Base-by-base conservation (phyloP, 2,329 filamentous ascomycete genomes). In the Trichoderma sp. region DNA sequence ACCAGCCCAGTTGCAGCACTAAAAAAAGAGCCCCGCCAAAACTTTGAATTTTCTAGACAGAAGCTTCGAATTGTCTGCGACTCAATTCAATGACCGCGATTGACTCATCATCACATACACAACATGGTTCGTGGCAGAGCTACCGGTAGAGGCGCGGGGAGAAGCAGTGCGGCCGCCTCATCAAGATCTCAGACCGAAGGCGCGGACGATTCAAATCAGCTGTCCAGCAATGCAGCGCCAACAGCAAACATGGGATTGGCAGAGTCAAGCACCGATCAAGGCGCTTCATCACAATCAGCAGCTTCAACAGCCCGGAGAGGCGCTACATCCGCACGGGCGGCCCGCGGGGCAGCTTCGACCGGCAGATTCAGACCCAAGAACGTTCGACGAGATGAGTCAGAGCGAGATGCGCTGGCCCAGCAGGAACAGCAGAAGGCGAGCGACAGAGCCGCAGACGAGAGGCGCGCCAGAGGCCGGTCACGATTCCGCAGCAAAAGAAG, bases 311-410 rank as follows among this genome's bases (percentile, higher is more conserved):
- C 71, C n/a, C 63, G 75, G 18, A 64, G 77, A 63, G 76, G 72
- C 45, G 74, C 79, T 8, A 68, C 81, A 18, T 78, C 81, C 18
- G 80, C 81, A 62, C 78, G 82, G 6, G 76, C 81, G 18, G 80
- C 84, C 2, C 83, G 83, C 27, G 82, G 82, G 8, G 78, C 82
- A 45, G 81, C 83, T 6, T 79, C 84, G 16, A 76, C 80, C 11
- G 83, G 83, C 53, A 84, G 87, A 50, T 88, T 89, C 71, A 85
- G 84, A 69, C 88, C 88, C 35, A 88, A 85, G 77, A 87, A 86
- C 75, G 80, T 88, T 65, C 85, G 88, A 71, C 83, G 88, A 84
- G 87, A 89, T 81, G 87, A 88, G 74, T 85, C 85, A 7, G 87
- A 88, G 69, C 83, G 88, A 79, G 86, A 88, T 71, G 84, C 78